Evolutionary conservation across 208 protist genomes (phyloP), one percentile per base, ranked within the genome.

Genomic region (Acanthamoeba quina): DNA sequence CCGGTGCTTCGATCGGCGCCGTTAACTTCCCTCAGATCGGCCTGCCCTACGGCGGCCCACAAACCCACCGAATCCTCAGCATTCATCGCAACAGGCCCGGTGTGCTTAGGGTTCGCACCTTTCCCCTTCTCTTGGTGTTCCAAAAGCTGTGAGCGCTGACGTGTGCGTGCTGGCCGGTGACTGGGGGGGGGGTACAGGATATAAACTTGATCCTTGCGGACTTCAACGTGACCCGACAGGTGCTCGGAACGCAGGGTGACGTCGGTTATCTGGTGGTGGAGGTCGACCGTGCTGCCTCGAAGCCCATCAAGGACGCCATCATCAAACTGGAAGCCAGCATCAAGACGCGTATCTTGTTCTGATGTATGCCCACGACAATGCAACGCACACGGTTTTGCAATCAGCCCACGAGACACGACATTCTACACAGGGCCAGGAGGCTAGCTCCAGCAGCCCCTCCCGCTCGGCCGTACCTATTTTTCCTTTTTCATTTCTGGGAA

Each of bases 21-120:
- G 98, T 99, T 13, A 99, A 99, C 90, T 99, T 99, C 94, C 98
- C 98, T 11, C 90, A 98, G 62, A 86, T 99, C 2, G 95, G 96
- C 11, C 95, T 98, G 0, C 97, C 97, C 31, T 96, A 95, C 56
- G 95, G 96, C 52, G 62, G 29, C 15, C 70, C 41, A 15, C 82
- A 94, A 15, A 82, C 92, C 31, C 96, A 98, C 70, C 97, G 98
- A 68, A 98, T 99, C 66, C 97, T 98, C 15, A 99, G 98, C 83
- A 96, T 98, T 29, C 98, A 99, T 92, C 56, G 95, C 7, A 99
- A 99, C 92, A 83, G 97, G 34, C 98, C 98, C 93, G 98, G 98
- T 95, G 97, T 98, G 24, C 95, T 99, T 34, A 96, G 93, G 93
- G 93, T 95, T 60, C 80, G 68, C 19, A 26, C n/a, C 5, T 37